These are phyloP conservation scores for Schizopora paradoxa DNA, from an alignment of 1,284 basidiomycete genomes.

Conservation along the genomic window DNA sequence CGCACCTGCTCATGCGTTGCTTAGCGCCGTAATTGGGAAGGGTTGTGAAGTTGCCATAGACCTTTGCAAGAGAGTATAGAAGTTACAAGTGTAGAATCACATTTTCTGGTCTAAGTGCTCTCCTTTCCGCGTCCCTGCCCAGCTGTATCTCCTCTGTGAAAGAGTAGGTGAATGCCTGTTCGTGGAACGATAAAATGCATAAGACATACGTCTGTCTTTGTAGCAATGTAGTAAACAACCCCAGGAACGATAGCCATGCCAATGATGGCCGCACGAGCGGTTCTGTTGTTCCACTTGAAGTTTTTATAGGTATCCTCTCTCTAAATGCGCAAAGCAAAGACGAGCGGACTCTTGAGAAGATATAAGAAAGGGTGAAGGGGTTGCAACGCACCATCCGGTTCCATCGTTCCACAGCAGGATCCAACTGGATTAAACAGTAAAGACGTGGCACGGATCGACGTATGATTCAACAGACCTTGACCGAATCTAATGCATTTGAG, in stretches of 20 bases:
- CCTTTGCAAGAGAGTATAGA: conserved; percentile 74
- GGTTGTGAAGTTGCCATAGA: conserved; percentile 91
- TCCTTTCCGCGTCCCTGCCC: conserved; percentile 34
- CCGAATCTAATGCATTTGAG: conserved; percentile 21
- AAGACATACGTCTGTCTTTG: conserved; percentile 34
- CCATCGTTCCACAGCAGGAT: conserved; percentile 80
- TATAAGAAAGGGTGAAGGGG: conserved; percentile 2
- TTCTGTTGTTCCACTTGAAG: conserved; percentile 71
- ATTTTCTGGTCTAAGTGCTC: conserved; percentile 24
- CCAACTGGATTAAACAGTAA: conserved; percentile 40
- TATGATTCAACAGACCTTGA: conserved; percentile 23
- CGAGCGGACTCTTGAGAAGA: conserved; percentile 15
- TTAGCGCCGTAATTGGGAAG: conserved; percentile 79
- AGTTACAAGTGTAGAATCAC: conserved; percentile 16
- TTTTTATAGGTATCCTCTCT: conserved; percentile 75
- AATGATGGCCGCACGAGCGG: conserved; percentile 47
- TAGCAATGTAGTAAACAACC: conserved; percentile 35
- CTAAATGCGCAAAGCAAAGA: conserved; percentile 34
- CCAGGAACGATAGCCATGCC: conserved; percentile 44
- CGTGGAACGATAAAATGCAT: background rate
- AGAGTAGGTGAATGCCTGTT: conserved; percentile 1
- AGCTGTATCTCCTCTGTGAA: conserved; percentile 32
- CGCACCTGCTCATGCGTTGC: conserved; percentile 86
- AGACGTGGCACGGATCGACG: conserved; percentile 6
- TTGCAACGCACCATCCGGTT: conserved; percentile 57